phyloP scores from a whole-genome alignment of 169 alveolate species.

The Cryptosporidium xiaoi region DNA sequence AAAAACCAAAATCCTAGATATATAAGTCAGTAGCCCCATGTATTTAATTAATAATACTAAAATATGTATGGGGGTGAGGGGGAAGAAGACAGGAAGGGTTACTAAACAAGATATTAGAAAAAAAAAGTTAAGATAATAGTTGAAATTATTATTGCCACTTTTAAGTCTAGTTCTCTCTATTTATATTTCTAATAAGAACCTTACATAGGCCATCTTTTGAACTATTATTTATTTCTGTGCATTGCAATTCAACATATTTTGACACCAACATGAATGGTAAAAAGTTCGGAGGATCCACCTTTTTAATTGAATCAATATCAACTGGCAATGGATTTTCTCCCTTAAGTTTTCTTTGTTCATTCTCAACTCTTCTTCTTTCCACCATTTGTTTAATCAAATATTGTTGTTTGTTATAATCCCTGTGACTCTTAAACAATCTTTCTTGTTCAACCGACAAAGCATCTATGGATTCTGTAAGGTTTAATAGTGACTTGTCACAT shows the following conservation, averaged over 20 bases:
- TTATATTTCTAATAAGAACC: slow-evolving; percentile 47
- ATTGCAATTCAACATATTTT: slow-evolving; percentile 58
- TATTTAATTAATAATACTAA: too few relatives aligned
- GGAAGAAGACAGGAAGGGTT: not conserved
- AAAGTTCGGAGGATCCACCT: slow-evolving; percentile 73
- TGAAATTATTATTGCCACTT: not conserved
- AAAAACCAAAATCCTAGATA: too few relatives aligned
- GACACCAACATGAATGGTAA: slow-evolving; percentile 63
- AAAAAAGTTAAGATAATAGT: too few relatives aligned
- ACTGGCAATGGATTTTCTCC: slow-evolving; percentile 86
- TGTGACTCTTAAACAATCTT: slow-evolving; percentile 81
- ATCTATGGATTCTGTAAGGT: slow-evolving; percentile 83
- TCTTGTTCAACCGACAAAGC: slow-evolving; percentile 85
- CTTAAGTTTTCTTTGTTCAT: slow-evolving; percentile 85
- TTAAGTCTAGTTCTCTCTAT: not conserved
- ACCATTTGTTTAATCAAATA: slow-evolving; percentile 85
- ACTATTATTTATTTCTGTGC: slow-evolving; percentile 35
- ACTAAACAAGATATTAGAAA: not conserved
- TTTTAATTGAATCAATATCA: slow-evolving; percentile 73
- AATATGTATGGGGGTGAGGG: too few relatives aligned
- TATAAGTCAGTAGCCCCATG: too few relatives aligned
- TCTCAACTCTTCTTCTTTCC: slow-evolving; percentile 85
- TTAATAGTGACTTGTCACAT: slow-evolving; percentile 80
- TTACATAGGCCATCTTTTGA: slow-evolving; percentile 32
- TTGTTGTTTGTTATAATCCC: slow-evolving; percentile 84